Conservation (phyloP, 2,329 filamentous ascomycete genomes). For the Cercospora brassicicola region DNA sequence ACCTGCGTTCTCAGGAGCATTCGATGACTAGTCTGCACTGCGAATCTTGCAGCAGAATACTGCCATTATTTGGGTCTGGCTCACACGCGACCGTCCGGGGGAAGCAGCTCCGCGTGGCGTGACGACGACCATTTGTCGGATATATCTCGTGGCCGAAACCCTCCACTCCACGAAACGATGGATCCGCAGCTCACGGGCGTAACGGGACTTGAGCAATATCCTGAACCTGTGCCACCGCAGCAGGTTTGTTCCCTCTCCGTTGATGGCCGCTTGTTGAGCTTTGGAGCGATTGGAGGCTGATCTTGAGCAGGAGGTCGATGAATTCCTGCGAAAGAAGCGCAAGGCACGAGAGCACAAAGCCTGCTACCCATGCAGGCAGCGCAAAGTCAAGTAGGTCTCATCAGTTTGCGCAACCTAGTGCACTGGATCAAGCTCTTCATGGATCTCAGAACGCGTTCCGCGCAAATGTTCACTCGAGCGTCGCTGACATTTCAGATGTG, state of each 20-base stretch:
- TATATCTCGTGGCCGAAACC: constrained; percentile 6
- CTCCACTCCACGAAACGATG: constrained; percentile 16
- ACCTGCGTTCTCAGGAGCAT: not conserved
- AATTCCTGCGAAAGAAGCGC: constrained; percentile 52
- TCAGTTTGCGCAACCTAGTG: not conserved
- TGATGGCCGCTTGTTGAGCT: not conserved
- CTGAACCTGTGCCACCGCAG: constrained; percentile 1
- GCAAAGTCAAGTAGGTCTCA: constrained; percentile 39
- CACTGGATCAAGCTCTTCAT: not conserved
- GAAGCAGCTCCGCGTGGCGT: not conserved
- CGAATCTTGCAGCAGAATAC: not conserved
- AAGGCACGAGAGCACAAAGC: constrained; percentile 56
- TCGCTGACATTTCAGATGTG: constrained; percentile 42
- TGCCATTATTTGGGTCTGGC: not conserved
- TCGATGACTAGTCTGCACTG: not conserved
- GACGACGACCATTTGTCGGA: constrained; percentile 1
- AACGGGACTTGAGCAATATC: constrained; percentile 9
- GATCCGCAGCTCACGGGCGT: constrained; percentile 29
- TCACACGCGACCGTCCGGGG: not conserved
- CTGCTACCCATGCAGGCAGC: constrained; percentile 52
- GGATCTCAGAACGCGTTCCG: not conserved
- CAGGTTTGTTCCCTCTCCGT: not conserved
- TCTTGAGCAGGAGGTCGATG: constrained; percentile 49
- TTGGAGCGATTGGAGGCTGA: not conserved
- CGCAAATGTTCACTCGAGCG: not conserved